Percentiles rank a stretch among this genome's conserved stretches.
These are phyloP conservation scores for Cladosporium phlei DNA, from an alignment of 2,329 filamentous ascomycete species.

Conservation along the genomic window DNA sequence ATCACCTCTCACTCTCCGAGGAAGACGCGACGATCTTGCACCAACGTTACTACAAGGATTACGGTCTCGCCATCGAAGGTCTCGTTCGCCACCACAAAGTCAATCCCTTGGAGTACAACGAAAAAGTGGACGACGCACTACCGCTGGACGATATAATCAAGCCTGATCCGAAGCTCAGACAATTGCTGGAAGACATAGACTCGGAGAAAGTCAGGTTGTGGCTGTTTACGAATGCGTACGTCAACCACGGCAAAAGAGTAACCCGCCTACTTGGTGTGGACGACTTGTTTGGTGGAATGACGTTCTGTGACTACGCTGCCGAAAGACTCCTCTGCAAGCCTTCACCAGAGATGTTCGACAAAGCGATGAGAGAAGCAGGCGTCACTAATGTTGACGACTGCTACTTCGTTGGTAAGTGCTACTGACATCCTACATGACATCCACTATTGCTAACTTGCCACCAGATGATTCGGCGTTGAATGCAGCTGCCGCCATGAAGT, in stretches of 20 bases:
- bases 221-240: conserved; percentile 95
- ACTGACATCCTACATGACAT: background rate
- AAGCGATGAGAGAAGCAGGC: conserved; percentile 82
- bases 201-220: conserved; percentile 77
- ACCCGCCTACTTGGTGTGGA: conserved; percentile 75
- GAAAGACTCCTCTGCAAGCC: conserved; percentile 83
- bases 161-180: conserved; percentile 68
- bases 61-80: conserved; percentile 95
- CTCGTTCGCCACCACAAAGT: conserved; percentile 92
- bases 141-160: conserved; percentile 80
- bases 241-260: conserved; percentile 80
- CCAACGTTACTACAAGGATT: conserved; percentile 88
- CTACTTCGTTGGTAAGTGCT: conserved; percentile 79
- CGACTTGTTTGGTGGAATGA: conserved; percentile 89
- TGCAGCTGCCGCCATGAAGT: conserved; percentile 66
- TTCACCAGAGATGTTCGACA: conserved; percentile 72
- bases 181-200: conserved; percentile 77
- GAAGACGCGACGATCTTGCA: conserved; percentile 84
- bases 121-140: conserved; percentile 88
- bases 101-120: conserved; percentile 89
- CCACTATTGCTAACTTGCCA: background rate
- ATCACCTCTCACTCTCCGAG: conserved; percentile 66
- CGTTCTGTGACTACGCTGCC: conserved; percentile 81
- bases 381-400: conserved; percentile 65
- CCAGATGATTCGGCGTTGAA: conserved; percentile 84